Base-by-base conservation (phyloP, 2,329 filamentous ascomycete genomes). In the Verticillium isaacii region DNA sequence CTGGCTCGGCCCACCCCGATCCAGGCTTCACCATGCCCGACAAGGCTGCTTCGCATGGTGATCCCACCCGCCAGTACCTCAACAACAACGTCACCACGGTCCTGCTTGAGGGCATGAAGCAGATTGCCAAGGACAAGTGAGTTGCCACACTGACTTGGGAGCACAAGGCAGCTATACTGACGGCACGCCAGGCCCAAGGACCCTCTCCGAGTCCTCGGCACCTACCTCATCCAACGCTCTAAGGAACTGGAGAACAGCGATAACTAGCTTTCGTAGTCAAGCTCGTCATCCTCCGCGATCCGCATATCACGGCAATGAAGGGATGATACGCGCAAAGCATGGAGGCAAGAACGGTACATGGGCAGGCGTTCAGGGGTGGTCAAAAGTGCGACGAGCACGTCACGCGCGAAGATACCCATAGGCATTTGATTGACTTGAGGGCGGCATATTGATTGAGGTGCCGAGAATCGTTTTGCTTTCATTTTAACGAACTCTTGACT, bases 51-150 rank as follows among this genome's bases (percentile, higher is more conserved):
- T 75, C 82, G 1, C 87, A 91, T 69, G 89, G 89, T 56, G 89
- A 89, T 25, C 86, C 88, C 1, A 86, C 86, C 5, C 83, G 90
- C 55, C 83, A 85, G 68, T 93, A 92, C 72, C 75, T 93, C 67
- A 92, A 92, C 70, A 81, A 82, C 57, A 90, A 87, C 68, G 83
- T 93, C 50, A 90, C 89, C 0, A 85, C 85, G 1, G 82, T 84
- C 32, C 70, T 93, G 62, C 76, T 92, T 45, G 89, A 92, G 68
- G 90, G 89, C 29, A 90, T 93, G 88, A 92, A 92, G 77, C 74
- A 82, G 60, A 72, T 93, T 63, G 88, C 88, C 5, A 87, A 85
- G 67, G 87, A 92, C 52, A 85, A 89, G 89, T 92, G 75, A 70
- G 88, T 82, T 54, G 50, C 36, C 23, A 8, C 3, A 6, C 32